A percentile compares a stretch with the other conserved stretches of the same genome.
Conservation (phyloP, 2,329 filamentous ascomycete genomes). For the Gnomoniopsis smithogilvyi region DNA sequence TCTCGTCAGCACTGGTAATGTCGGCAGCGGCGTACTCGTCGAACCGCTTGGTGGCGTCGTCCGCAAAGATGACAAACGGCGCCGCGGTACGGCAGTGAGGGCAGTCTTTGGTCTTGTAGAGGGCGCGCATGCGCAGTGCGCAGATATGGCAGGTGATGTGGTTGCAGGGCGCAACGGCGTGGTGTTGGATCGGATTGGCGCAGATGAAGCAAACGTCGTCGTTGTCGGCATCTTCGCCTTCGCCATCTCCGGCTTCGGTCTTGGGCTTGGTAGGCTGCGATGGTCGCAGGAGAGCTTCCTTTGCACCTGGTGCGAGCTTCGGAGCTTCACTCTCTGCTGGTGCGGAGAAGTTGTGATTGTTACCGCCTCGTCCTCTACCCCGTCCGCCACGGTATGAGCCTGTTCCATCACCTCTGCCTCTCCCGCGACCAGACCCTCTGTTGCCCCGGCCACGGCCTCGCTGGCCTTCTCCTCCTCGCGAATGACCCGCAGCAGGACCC, state of each 20-base stretch:
- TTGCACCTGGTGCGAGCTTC: conserved; percentile 8
- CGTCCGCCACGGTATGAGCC: conserved; percentile 34
- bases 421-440: conserved; percentile 37
- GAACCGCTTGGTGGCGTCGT: conserved; percentile 76
- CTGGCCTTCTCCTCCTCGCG: conserved; percentile 28
- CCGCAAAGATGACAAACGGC: conserved; percentile 86
- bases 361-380: conserved; percentile 29
- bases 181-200: conserved; percentile 83
- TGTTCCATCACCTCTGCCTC: conserved; percentile 30
- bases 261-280: conserved; percentile 10
- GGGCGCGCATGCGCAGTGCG: conserved; percentile 79
- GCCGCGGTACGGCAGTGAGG: conserved; percentile 86
- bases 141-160: conserved; percentile 97
- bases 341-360: conserved; percentile 13
- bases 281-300: conserved; percentile 8
- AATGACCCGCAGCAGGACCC: conserved; percentile 22
- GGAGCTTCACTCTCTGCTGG: conserved; percentile 8
- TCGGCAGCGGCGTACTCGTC: conserved; percentile 76
- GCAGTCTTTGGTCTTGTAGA: conserved; percentile 96
- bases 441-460: conserved; percentile 42
- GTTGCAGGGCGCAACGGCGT: conserved; percentile 89
- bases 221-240: conserved; percentile 42
- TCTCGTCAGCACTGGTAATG: conserved; percentile 75
- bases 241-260: conserved; percentile 1
- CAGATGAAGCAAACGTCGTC: conserved; percentile 96